A percentile compares a stretch with the other conserved stretches of the same genome.
Evolutionary conservation across 768 basidiomycete species (phyloP).

Genomic region (Lactarius vividus): DNA sequence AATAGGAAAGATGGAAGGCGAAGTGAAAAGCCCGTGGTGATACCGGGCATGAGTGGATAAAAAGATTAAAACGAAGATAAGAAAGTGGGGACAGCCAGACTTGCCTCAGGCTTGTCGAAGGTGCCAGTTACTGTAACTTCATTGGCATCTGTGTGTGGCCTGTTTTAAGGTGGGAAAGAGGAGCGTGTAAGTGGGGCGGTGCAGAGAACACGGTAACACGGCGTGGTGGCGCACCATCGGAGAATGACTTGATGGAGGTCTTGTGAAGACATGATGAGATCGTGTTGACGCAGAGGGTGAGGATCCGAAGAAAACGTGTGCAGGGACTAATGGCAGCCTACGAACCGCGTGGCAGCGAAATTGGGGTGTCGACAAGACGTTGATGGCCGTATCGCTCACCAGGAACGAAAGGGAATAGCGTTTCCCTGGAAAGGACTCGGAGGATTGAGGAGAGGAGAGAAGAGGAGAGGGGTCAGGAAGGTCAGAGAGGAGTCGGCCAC

Average conservation of each 20-base stretch:
- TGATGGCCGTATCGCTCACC: conserved; percentile 5
- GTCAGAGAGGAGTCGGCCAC: not conserved
- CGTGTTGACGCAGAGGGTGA: not conserved
- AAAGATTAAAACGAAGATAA: not conserved
- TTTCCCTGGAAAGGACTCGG: not conserved
- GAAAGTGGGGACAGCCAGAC: conserved; percentile 8
- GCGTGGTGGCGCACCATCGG: conserved; percentile 24
- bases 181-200: not conserved
- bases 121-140: conserved; percentile 29
- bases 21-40: conserved; percentile 24
- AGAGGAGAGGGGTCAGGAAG: not conserved
- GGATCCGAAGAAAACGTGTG: conserved; percentile 15
- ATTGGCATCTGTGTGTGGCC: conserved; percentile 26
- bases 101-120: conserved; percentile 27
- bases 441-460: not conserved
- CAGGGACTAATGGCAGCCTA: not conserved
- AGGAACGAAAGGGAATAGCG: not conserved
- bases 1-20: conserved; percentile 27
- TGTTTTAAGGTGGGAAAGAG: conserved; percentile 19
- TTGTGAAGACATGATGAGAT: conserved; percentile 17
- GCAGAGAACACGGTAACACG: conserved; percentile 16
- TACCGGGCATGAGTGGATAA: conserved; percentile 22
- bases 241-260: conserved; percentile 23
- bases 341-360: conserved; percentile 7
- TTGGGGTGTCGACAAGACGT: not conserved